Conservation (phyloP, 2,329 filamentous ascomycete species). For the Aureobasidium zeae region DNA sequence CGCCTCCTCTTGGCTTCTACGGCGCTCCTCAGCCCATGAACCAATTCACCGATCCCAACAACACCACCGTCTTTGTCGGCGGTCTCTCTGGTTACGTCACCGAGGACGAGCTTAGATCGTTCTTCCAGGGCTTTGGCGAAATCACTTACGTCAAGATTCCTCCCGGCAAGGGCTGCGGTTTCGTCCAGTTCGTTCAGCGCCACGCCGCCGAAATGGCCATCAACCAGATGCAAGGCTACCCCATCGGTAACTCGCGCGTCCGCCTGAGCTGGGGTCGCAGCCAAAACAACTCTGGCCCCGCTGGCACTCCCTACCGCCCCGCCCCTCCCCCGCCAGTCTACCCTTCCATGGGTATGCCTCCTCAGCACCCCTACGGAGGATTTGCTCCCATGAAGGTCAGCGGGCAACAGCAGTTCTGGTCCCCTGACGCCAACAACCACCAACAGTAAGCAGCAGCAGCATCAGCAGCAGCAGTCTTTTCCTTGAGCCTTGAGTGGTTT, state of each 20-base stretch:
- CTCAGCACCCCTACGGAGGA: slow-evolving; percentile 53
- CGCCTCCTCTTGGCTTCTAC: slow-evolving; percentile 58
- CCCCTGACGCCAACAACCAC: background rate
- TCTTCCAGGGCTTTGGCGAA: slow-evolving; percentile 99
- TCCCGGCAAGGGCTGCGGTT: slow-evolving; percentile 96
- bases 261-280: slow-evolving; percentile 95
- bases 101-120: slow-evolving; percentile 97
- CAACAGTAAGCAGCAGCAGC: slow-evolving; percentile 28
- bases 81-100: slow-evolving; percentile 96
- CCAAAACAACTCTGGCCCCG: slow-evolving; percentile 96
- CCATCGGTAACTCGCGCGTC: slow-evolving; percentile 96
- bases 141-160: slow-evolving; percentile 99
- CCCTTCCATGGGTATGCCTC: slow-evolving; percentile 59
- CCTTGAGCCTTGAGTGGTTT: slow-evolving; percentile 33
- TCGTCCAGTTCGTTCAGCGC: slow-evolving; percentile 97
- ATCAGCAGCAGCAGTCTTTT: too few species aligned
- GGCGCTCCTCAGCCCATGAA: slow-evolving; percentile 76
- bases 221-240: slow-evolving; percentile 99
- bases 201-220: slow-evolving; percentile 99
- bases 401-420: background rate
- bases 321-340: slow-evolving; percentile 73
- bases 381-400: slow-evolving; percentile 59
- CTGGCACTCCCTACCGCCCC: slow-evolving; percentile 92
- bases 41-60: slow-evolving; percentile 99
- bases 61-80: slow-evolving; percentile 97